Base-by-base conservation (phyloP, 805 yeast species). In the Wickerhamiella australiensis region DNA sequence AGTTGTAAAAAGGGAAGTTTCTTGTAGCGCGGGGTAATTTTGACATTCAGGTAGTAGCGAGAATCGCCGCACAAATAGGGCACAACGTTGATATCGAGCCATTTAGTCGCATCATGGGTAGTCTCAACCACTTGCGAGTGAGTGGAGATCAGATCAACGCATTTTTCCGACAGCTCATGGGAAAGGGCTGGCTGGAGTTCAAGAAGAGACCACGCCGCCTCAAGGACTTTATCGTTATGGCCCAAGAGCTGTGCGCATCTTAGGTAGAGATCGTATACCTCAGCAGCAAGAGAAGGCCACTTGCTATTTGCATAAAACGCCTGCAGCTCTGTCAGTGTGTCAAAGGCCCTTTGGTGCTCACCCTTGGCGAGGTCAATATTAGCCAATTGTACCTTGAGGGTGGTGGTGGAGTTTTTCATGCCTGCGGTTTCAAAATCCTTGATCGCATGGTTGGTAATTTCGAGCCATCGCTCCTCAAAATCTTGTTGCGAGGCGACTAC, bases 311-410 rank as follows among this genome's bases (percentile, higher is more conserved):
- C 72, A 58, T 83, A 87, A 50, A 77, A 77, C 35, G 75, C 77
- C 43, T 84, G 85, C 2, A 92, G 79, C 7, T 79, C 76, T 35
- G 77, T 76, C 11, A 90, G 67, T 2, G 84, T 76, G 4, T 73
- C 67, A 13, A 78, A 73, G 1, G 95, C 81, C 41, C 74, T 73
- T 33, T 72, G 71, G 56, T 76, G 81, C 29, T 82, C 71, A 3
- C 73, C 65, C 26, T 69, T 66, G 55, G 76, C 77, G 60, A 76
- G 80, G 52, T 81, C 79, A 15, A 86, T 64, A 9, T 82, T 60
- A 0, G 94, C 95, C 48, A 86, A 71, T 54, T 90, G 96, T 5
- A 85, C 76, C 1, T 88, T 79, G 13, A 92, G 68, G 3, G 80
- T 69, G 57, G 84, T 88, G 5, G 83, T 79, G 0, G 85, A 73